phyloP scores from a whole-genome alignment of 257 asterid species.

The Solanum peruvianum region DNA sequence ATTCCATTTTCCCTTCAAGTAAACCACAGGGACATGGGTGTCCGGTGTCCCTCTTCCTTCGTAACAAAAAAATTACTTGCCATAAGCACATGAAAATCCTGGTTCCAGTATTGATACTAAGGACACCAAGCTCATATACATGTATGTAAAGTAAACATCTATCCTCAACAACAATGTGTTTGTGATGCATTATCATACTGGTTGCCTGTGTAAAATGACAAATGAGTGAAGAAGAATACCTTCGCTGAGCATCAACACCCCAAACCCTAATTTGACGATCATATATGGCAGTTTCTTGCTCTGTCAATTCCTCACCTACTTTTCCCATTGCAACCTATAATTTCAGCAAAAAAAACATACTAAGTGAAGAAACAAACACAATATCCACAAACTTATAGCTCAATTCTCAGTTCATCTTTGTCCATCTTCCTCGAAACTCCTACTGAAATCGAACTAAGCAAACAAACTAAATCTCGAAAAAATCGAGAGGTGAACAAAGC shows the following conservation, averaged over 20 bases:
- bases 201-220: background rate
- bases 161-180: background rate
- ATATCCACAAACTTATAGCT: background rate
- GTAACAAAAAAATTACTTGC: background rate
- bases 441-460: background rate
- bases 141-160: background rate
- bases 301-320: conserved; percentile 42
- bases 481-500: background rate
- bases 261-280: conserved; percentile 99
- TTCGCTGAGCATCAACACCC: conserved; percentile 98
- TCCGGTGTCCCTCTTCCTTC: background rate
- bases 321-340: background rate
- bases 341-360: background rate
- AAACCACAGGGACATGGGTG: background rate
- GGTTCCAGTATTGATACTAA: background rate
- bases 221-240: conserved; percentile 21
- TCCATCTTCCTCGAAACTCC: background rate
- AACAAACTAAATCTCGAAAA: background rate
- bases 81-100: background rate
- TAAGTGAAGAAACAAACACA: background rate
- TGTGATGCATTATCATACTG: too few species aligned
- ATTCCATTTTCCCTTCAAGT: background rate
- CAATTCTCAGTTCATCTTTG: background rate
- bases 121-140: background rate
- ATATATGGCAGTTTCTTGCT: conserved; percentile 94